phyloP scores from a whole-genome alignment of 1,139 yeast species.

The Taphrina wiesneri region DNA sequence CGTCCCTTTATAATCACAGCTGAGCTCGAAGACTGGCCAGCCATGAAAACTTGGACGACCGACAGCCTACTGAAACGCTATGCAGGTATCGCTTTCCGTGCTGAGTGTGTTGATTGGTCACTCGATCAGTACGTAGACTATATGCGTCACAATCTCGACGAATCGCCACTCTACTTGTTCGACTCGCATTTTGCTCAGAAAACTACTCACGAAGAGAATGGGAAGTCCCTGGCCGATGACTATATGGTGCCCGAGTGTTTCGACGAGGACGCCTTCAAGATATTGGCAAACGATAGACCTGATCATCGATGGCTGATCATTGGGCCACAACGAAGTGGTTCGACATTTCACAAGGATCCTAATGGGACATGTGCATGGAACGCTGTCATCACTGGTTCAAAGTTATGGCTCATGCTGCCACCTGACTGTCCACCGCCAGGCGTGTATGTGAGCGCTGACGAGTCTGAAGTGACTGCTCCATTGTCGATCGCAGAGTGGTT shows the following conservation, averaged over 20 bases:
- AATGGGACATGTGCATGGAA: constrained; percentile 92
- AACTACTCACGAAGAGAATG: constrained; percentile 44
- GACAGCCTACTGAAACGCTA: constrained; percentile 55
- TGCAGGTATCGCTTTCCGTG: constrained; percentile 66
- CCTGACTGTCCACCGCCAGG: constrained; percentile 81
- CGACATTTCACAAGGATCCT: constrained; percentile 91
- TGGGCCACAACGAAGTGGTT: constrained; percentile 79
- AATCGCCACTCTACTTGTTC: constrained; percentile 78
- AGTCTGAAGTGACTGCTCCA: constrained; percentile 89
- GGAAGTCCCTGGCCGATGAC: constrained; percentile 51
- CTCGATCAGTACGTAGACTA: constrained; percentile 63
- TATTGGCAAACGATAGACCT: constrained; percentile 60
- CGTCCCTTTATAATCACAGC: constrained; percentile 66
- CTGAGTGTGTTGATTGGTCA: constrained; percentile 83
- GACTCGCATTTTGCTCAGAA: constrained; percentile 63
- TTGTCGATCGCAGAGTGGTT: constrained; percentile 92
- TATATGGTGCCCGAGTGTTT: constrained; percentile 60
- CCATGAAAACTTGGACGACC: constrained; percentile 54
- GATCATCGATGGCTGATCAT: constrained; percentile 88
- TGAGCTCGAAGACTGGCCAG: constrained; percentile 59
- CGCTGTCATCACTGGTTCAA: constrained; percentile 68
- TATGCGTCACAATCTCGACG: constrained; percentile 64
- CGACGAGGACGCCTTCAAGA: constrained; percentile 45
- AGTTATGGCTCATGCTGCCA: constrained; percentile 88
- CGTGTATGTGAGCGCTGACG: constrained; percentile 68